Conservation (phyloP, 1,284 basidiomycete species). For the Earliella scabrosa region DNA sequence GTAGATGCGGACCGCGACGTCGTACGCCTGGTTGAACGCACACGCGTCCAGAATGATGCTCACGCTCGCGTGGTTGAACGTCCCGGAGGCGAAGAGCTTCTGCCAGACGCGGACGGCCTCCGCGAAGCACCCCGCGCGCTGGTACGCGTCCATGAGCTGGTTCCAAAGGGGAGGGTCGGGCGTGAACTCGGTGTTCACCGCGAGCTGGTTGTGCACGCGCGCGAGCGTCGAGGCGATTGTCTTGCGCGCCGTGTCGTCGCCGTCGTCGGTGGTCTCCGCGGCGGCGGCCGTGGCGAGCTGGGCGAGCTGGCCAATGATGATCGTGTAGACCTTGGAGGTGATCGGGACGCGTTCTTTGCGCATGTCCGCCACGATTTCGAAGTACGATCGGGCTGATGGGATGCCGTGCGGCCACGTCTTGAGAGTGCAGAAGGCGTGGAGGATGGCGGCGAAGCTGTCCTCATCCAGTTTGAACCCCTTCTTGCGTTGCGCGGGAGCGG, state of each 20-base stretch:
- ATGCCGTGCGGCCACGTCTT: slow-evolving; percentile 35
- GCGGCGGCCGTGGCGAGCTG: slow-evolving; percentile 43
- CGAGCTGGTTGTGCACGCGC: slow-evolving; percentile 80
- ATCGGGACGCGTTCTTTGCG: slow-evolving; percentile 63
- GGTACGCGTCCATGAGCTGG: slow-evolving; percentile 90
- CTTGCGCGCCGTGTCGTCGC: slow-evolving; percentile 31
- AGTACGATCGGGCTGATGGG: slow-evolving; percentile 56
- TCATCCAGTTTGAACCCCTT: slow-evolving; percentile 46
- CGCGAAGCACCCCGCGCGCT: slow-evolving; percentile 69
- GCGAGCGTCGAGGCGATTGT: slow-evolving; percentile 55
- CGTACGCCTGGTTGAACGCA: slow-evolving; percentile 59
- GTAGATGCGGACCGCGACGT: slow-evolving; percentile 58
- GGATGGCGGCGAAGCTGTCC: slow-evolving; percentile 61
- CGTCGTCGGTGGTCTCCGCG: slow-evolving; percentile 16
- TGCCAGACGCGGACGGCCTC: slow-evolving; percentile 87
- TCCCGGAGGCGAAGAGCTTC: slow-evolving; percentile 62
- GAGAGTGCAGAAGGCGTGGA: slow-evolving; percentile 65
- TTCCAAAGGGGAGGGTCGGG: slow-evolving; percentile 85
- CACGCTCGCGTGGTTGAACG: slow-evolving; percentile 69
- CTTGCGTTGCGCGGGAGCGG: slow-evolving; percentile 35
- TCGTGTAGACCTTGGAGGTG: slow-evolving; percentile 69
- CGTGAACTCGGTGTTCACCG: slow-evolving; percentile 74
- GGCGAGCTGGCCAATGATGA: slow-evolving; percentile 65
- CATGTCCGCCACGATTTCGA: slow-evolving; percentile 88
- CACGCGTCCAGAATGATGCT: slow-evolving; percentile 88